Conservation (phyloP, 495 filamentous ascomycete species). For the Chaetomium fimeti region DNA sequence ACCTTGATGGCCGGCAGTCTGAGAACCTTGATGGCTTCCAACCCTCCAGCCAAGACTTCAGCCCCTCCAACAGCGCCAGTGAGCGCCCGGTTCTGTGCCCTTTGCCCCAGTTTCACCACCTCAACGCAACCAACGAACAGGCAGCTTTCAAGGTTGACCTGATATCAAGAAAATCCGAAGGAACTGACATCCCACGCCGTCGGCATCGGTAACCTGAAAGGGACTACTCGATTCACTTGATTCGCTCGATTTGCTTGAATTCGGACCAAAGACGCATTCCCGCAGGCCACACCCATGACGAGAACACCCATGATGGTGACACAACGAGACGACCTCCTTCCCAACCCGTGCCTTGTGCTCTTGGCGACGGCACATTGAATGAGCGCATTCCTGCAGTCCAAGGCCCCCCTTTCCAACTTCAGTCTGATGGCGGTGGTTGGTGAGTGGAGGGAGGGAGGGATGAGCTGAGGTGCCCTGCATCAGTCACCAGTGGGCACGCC, state of each 20-base stretch:
- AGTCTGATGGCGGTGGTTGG: not conserved
- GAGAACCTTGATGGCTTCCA: conserved; percentile 26
- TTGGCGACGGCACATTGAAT: conserved; percentile 10
- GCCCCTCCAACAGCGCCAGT: not conserved
- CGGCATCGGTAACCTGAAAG: not conserved
- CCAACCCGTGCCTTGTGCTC: conserved; percentile 4
- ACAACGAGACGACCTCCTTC: too few relatives aligned
- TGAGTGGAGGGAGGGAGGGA: not conserved
- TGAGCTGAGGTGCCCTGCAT: not conserved
- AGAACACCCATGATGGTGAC: too few relatives aligned
- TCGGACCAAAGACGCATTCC: too few relatives aligned
- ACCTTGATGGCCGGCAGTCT: conserved; percentile 19
- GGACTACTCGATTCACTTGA: too few relatives aligned
- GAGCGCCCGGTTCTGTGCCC: not conserved
- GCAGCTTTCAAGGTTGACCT: not conserved
- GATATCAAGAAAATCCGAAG: not conserved
- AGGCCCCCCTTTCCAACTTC: not conserved
- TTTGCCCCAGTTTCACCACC: not conserved
- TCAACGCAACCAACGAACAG: not conserved
- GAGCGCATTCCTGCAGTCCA: conserved; percentile 7
- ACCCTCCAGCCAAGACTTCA: conserved; percentile 1
- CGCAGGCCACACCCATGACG: too few relatives aligned
- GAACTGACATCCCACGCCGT: not conserved
- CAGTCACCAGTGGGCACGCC: not conserved
- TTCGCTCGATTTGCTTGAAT: too few relatives aligned